Base-by-base conservation (phyloP, 768 basidiomycete genomes). In the Exidia glandulosa region DNA sequence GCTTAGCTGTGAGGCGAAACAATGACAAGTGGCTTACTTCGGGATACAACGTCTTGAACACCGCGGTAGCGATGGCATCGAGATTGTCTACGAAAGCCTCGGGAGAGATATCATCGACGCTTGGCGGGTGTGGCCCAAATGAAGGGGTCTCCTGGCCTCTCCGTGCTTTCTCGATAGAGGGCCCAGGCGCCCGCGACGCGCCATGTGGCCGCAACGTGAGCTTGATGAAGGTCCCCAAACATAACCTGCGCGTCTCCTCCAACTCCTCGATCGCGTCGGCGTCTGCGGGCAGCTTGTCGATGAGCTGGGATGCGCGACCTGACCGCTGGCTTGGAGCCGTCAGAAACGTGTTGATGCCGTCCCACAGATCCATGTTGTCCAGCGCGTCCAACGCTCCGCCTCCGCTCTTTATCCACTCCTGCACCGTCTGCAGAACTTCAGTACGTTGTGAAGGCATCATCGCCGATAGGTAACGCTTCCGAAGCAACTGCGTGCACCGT, bases 371-470 rank as follows among this genome's bases (percentile, higher is more conserved):
- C 2, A 68, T 65, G 55, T 91, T 87, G 63, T 92, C 90, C 31
- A 93, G 74, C 41, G 83, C 76, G 64, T 93, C 90, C 66, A 90
- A 86, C 7, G 87, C 82, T 32, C 90, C 90, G 6, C 86, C 85
- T 3, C 90, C 90, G 16, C 74, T 70, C 0, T 74, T 78, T 45
- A 92, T 66, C 90, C 90, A 93, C 63, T 88, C 83, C 61, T 79
- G 80, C 32, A 90, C 73, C 2, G 81, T 77, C 7, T 81, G 81
- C 32, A 89, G 69, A 2, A 90, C 82, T 61, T 86, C 84, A 14
- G 75, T 77, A n/a, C 86, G 80, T 47, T 76, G 50, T 25, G 27
- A 27, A 6, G 50, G 50, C 25, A 75, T 81, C 1, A 75, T 81
- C 32, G 76, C 76, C 59, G 77, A 77, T 23, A 84, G 69, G 63